A percentile compares a stretch with the other conserved stretches of the same genome.
Conservation (phyloP, 2,329 filamentous ascomycete genomes). For the Zopfia rhizophila region DNA sequence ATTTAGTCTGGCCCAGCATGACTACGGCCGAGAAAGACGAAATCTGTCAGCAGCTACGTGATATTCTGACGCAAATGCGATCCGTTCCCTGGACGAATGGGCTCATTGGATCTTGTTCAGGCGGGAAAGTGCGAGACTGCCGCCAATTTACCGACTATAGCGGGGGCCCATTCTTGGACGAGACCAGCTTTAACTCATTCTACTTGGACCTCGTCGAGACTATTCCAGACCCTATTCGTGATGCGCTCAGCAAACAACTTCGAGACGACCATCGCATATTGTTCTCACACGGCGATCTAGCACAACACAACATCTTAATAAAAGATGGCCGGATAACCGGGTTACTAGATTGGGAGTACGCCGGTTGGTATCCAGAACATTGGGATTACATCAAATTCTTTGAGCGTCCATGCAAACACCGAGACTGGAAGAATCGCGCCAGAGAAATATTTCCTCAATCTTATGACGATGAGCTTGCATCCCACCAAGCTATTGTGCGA, state of each 20-base stretch:
- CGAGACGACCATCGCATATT: slow-evolving; percentile 20
- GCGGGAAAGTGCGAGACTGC: slow-evolving; percentile 9
- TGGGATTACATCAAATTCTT: slow-evolving; percentile 27
- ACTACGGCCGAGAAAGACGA: slow-evolving; percentile 14
- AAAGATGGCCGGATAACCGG: slow-evolving; percentile 19
- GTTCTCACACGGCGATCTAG: slow-evolving; percentile 27
- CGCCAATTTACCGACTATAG: slow-evolving; percentile 10
- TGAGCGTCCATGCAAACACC: slow-evolving; percentile 8
- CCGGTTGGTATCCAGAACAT: slow-evolving; percentile 26
- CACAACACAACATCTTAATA: slow-evolving; percentile 26
- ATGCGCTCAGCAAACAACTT: slow-evolving; percentile 9
- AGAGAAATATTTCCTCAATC: slow-evolving; percentile 12
- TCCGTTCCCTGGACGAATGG: slow-evolving; percentile 1
- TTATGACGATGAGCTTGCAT: slow-evolving; percentile 11
- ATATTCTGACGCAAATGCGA: slow-evolving; percentile 20
- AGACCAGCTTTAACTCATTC: slow-evolving; percentile 16
- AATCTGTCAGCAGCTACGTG: slow-evolving; percentile 16
- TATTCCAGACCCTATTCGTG: slow-evolving; percentile 9
- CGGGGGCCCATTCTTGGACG: slow-evolving; percentile 14
- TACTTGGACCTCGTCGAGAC: slow-evolving; percentile 16
- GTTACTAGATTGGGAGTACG: slow-evolving; percentile 24
- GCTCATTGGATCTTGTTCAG: slow-evolving; percentile 19
- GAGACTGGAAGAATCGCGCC: slow-evolving; percentile 15
- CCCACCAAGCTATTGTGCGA: slow-evolving; percentile 14
- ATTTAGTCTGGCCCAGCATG: slow-evolving; percentile 16